Evolutionary conservation across 345 rosid species (phyloP), one percentile per base, ranked within the genome.

Genomic region (Fremontodendron californicum): DNA sequence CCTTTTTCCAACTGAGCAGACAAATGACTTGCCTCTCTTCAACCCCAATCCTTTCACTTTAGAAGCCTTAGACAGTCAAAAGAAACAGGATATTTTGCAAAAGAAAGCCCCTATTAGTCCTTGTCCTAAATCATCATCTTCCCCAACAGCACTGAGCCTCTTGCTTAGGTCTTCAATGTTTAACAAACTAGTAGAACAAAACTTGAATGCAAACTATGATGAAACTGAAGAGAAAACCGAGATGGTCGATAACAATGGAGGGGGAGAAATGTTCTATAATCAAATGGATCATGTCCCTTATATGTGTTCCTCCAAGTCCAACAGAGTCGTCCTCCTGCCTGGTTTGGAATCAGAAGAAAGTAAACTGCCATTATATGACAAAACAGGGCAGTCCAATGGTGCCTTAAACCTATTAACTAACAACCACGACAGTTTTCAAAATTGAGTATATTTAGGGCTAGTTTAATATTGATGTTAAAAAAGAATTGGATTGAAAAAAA

Each of bases 91-190:
- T n/a, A n/a, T n/a, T n/a, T n/a, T n/a, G n/a, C n/a, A n/a, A n/a
- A n/a, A 29, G 15, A 79, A 52, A 19, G 7, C 79, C 66, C 58
- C 80, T 19, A 18, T 43, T 37, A 40, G 16, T 45, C 69, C 82
- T 31, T 46, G 70, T 75, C 46, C 80, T 57, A 77, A 48, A 60
- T 73, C 87, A 9, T 60, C 88, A 7, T 48, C 87, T 52, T 70
- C 90, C 35, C 73, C 90, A 25, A 79, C 90, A 5, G 91, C 91
- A 25, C 84, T 86, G 12, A 40, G 89, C 39, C 85, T 84, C 65
- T 87, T 88, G 80, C 82, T 86, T 23, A 84, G 83, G 55, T 86
- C 91, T 21, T 83, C 89, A 0, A 40, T 88, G 57, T 88, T 81
- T 43, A 84, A 80, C 63, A 82, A 88, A 61, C 83, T 88, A 6